phyloP scores from a whole-genome alignment of 2,329 filamentous ascomycete species.

The Penicillium thymicola region DNA sequence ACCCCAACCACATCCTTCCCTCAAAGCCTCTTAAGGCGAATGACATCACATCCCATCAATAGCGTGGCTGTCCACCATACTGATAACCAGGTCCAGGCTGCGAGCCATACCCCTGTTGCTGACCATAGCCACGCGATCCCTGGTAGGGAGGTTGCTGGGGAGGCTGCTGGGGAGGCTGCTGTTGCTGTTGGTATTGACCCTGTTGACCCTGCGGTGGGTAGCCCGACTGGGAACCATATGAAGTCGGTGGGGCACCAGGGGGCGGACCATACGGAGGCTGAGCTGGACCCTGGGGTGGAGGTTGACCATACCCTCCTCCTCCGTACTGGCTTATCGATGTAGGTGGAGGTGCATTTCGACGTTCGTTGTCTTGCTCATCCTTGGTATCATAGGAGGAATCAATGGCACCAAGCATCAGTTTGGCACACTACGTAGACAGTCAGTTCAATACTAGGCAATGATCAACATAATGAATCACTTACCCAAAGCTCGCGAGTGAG shows the following conservation, averaged over 20 bases:
- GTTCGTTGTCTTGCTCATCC: slow-evolving; percentile 55
- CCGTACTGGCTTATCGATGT: slow-evolving; percentile 37
- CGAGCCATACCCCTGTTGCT: slow-evolving; percentile 24
- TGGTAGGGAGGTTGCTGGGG: slow-evolving; percentile 12
- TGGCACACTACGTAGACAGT: slow-evolving; percentile 49
- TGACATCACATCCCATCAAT: slow-evolving; percentile 21
- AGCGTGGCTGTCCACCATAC: slow-evolving; percentile 20
- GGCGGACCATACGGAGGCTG: slow-evolving; percentile 21
- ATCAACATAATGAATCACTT: slow-evolving; percentile 8
- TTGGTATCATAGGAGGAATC: slow-evolving; percentile 64
- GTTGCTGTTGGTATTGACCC: slow-evolving; percentile 2
- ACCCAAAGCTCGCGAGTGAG: slow-evolving; percentile 64
- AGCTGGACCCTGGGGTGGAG: slow-evolving; percentile 20
- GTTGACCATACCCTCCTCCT: slow-evolving; percentile 30
- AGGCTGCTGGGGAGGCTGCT: neutral
- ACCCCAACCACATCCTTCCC: neutral
- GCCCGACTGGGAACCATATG: slow-evolving; percentile 12
- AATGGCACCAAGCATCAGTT: slow-evolving; percentile 65
- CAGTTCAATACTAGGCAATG: slow-evolving; percentile 8
- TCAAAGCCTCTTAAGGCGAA: neutral
- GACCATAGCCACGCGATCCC: slow-evolving; percentile 19
- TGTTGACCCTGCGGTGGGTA: slow-evolving; percentile 4
- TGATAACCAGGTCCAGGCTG: slow-evolving; percentile 18
- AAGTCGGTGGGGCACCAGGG: slow-evolving; percentile 14
- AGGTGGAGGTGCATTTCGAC: slow-evolving; percentile 25